Base-by-base conservation (phyloP, 345 rosid genomes). In the Euphorbia lathyris region DNA sequence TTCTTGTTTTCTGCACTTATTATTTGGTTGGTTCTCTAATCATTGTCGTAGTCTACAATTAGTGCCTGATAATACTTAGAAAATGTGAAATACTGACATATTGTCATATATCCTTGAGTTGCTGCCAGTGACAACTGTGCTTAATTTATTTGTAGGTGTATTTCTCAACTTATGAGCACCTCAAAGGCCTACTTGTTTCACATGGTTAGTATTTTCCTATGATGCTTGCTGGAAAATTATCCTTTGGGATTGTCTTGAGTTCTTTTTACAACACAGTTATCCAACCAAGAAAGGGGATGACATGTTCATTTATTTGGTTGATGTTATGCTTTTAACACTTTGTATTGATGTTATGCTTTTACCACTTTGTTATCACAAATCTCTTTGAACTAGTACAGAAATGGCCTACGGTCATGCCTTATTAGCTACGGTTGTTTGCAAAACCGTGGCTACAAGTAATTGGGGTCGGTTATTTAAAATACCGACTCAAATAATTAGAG, bases 151-250 rank as follows among this genome's bases (percentile, higher is more conserved):
- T 72, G 76, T 81, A 95, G 99, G 97, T 95, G 34, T 95, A 88
- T 86, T 95, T 95, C 80, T 58, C 99, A 63, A 85, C 88, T 52
- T 92, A 95, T 58, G 92, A 86, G 71, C 80, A 67, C 74, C 88
- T 92, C 1, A 95, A 92, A 77, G 86, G 87, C 66, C 72, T 81
- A 1, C 86, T 92, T 65, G 88, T 73, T 71, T 80, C 93, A 77
- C 75, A 77, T 82, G 97, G 98, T 94, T 83, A 58, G 96, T 84
- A 72, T 65, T 69, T 65, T 19, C 64, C 23, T 58, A 58, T 51
- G 38, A 77, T 56, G 42, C 73, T 69, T 58, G 5, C 52, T 69
- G 57, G 56, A 63, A 9, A 55, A 51, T 40, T 57, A 20, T 69
- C n/a, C 26, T 11, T 66, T 40, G 27, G 16, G 66, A 12, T 71